These are phyloP conservation scores for Candida easanensis DNA, from an alignment of 805 yeast species.

Conservation along the genomic window DNA sequence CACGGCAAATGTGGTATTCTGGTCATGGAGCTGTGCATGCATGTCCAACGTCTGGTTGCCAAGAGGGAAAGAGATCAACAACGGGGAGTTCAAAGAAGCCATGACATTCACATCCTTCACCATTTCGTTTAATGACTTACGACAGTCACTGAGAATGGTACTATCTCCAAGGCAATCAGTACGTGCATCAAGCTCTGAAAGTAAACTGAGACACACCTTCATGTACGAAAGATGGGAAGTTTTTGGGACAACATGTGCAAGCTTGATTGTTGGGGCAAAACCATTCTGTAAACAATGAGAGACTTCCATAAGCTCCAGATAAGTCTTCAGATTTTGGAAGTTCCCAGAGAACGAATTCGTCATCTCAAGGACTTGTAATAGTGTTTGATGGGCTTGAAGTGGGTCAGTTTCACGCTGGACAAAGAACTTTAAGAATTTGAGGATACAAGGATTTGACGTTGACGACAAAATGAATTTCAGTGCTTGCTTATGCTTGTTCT, in stretches of 20 bases:
- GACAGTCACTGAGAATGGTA: not conserved
- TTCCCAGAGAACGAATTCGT: not conserved
- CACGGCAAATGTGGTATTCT: not conserved
- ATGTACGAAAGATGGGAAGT: not conserved
- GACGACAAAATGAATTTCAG: conserved; percentile 4
- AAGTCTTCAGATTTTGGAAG: conserved; percentile 4
- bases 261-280: conserved; percentile 2
- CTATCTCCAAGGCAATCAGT: not conserved
- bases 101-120: not conserved
- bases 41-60: not conserved
- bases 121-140: conserved; percentile 3
- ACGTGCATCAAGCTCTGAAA: conserved; percentile 5
- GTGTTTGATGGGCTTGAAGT: conserved; percentile 11
- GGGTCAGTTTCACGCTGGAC: conserved; percentile 12
- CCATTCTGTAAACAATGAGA: conserved; percentile 15
- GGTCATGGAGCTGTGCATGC: not conserved
- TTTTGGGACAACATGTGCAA: conserved; percentile 1
- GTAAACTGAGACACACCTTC: conserved; percentile 1
- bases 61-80: not conserved
- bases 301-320: conserved; percentile 13
- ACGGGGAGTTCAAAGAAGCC: not conserved
- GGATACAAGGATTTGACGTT: not conserved
- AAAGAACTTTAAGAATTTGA: conserved; percentile 11
- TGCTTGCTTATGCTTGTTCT: conserved; percentile 12
- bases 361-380: conserved; percentile 2